phyloP scores from a whole-genome alignment of 1,284 basidiomycete genomes.

The Moniliella sp. region DNA sequence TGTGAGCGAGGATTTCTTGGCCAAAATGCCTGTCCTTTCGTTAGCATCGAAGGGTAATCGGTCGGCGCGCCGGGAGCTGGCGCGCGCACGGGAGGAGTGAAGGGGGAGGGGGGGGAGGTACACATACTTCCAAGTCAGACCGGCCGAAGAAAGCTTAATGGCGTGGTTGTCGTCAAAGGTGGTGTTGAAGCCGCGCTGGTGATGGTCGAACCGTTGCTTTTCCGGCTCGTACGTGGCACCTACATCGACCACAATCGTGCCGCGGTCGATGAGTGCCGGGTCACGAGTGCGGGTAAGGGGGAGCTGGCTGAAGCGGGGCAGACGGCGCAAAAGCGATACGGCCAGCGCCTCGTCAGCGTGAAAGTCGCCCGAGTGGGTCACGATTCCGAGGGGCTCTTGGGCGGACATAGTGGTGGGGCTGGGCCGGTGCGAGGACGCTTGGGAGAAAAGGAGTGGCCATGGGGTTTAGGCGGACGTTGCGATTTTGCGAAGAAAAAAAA shows the following conservation, averaged over 20 bases:
- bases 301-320: constrained; percentile 47
- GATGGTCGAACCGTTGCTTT: constrained; percentile 71
- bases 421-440: too few relatives aligned
- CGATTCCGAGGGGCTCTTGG: too few relatives aligned
- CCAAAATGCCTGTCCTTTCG: constrained; percentile 60
- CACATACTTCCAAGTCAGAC: constrained; percentile 44
- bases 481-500: too few relatives aligned
- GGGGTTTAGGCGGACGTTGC: too few relatives aligned
- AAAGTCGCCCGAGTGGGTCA: constrained; percentile 47
- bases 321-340: constrained; percentile 67
- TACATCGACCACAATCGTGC: constrained; percentile 92
- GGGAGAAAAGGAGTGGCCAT: too few relatives aligned
- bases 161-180: constrained; percentile 57
- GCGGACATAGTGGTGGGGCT: too few relatives aligned
- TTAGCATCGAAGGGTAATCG: background rate
- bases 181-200: constrained; percentile 77
- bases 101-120: background rate
- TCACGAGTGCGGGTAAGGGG: constrained; percentile 45
- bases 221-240: constrained; percentile 70
- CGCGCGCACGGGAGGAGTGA: constrained; percentile 1
- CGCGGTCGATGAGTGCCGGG: constrained; percentile 52
- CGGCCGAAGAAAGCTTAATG: constrained; percentile 80
- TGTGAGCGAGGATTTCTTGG: constrained; percentile 54
- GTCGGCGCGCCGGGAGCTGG: constrained; percentile 2
- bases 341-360: constrained; percentile 83